Conservation (phyloP, 2,329 filamentous ascomycete species). For the Ophiostoma sp. region DNA sequence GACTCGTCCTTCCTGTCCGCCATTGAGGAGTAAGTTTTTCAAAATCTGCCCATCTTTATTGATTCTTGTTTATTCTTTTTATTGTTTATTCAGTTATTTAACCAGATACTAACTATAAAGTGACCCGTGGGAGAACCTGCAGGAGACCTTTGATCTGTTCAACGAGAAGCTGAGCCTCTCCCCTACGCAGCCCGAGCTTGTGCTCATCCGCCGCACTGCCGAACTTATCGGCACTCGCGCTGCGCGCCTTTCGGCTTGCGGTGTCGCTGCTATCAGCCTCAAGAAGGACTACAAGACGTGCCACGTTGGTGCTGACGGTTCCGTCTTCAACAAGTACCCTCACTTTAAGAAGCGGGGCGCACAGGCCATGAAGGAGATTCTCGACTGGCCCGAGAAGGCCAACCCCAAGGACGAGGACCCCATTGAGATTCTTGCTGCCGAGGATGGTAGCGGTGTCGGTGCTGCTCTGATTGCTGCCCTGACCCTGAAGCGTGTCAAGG, state of each 20-base stretch:
- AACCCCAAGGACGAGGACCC: slow-evolving; percentile 72
- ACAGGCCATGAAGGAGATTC: slow-evolving; percentile 83
- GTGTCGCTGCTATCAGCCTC: slow-evolving; percentile 91
- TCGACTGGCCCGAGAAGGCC: slow-evolving; percentile 80
- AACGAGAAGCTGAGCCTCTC: slow-evolving; percentile 66
- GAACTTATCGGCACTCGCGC: slow-evolving; percentile 94
- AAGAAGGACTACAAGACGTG: slow-evolving; percentile 87
- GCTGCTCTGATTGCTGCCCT: slow-evolving; percentile 84
- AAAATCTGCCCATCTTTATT: neutral
- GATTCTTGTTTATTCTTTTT: neutral
- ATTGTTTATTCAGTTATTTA: neutral
- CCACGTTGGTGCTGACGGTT: slow-evolving; percentile 94
- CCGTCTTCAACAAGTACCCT: slow-evolving; percentile 98
- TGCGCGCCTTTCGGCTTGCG: slow-evolving; percentile 86
- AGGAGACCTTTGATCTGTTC: slow-evolving; percentile 81
- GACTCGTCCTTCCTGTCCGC: slow-evolving; percentile 90
- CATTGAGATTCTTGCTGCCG: slow-evolving; percentile 79
- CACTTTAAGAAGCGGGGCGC: slow-evolving; percentile 94
- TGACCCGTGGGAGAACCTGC: slow-evolving; percentile 92
- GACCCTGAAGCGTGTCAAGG: slow-evolving; percentile 59
- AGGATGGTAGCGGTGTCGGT: slow-evolving; percentile 96
- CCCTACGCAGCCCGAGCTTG: slow-evolving; percentile 71
- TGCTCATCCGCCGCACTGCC: slow-evolving; percentile 80
- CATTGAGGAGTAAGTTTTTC: slow-evolving; percentile 71
- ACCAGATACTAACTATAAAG: slow-evolving; percentile 37